Evolutionary conservation across 2,329 filamentous ascomycete species (phyloP).

Genomic region (Tolypocladium ovalisporum): DNA sequence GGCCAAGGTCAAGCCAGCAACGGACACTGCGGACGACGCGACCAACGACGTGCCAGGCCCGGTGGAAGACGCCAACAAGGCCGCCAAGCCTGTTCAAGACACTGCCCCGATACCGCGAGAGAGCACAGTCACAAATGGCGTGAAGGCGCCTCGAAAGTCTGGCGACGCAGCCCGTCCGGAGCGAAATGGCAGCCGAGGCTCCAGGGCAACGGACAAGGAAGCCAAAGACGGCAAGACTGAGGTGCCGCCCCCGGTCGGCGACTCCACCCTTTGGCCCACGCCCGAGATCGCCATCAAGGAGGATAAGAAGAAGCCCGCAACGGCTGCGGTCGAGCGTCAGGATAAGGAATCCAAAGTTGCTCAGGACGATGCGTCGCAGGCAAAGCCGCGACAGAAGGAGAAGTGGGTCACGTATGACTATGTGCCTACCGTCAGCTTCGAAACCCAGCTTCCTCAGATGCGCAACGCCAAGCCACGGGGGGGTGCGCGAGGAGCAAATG

Average conservation of each 20-base stretch:
- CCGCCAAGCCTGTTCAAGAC: slow-evolving; percentile 13
- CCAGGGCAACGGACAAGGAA: slow-evolving; percentile 33
- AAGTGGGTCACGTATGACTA: slow-evolving; percentile 80
- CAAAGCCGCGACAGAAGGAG: slow-evolving; percentile 55
- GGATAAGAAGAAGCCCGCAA: slow-evolving; percentile 54
- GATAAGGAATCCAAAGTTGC: slow-evolving; percentile 53
- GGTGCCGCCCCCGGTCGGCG: slow-evolving; percentile 54
- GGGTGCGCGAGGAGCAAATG: slow-evolving; percentile 32
- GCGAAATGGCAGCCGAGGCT: slow-evolving; percentile 35
- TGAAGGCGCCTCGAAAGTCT: slow-evolving; percentile 31
- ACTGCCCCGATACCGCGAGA: slow-evolving; percentile 12
- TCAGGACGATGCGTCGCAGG: slow-evolving; percentile 35
- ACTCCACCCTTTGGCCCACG: slow-evolving; percentile 81
- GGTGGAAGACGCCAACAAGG: slow-evolving; percentile 33
- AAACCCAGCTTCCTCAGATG: slow-evolving; percentile 60
- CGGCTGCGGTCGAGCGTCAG: slow-evolving; percentile 41
- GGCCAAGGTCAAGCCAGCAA: slow-evolving; percentile 35
- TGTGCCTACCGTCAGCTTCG: slow-evolving; percentile 75
- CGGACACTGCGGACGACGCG: slow-evolving; percentile 25
- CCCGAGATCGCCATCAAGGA: slow-evolving; percentile 64
- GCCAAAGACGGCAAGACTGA: slow-evolving; percentile 20
- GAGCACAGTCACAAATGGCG: slow-evolving; percentile 20
- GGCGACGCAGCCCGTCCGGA: slow-evolving; percentile 27
- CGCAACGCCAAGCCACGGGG: slow-evolving; percentile 40
- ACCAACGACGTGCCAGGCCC: slow-evolving; percentile 15